Conservation (phyloP, 1,284 basidiomycete genomes). For the Phellinidium pouzarii region DNA sequence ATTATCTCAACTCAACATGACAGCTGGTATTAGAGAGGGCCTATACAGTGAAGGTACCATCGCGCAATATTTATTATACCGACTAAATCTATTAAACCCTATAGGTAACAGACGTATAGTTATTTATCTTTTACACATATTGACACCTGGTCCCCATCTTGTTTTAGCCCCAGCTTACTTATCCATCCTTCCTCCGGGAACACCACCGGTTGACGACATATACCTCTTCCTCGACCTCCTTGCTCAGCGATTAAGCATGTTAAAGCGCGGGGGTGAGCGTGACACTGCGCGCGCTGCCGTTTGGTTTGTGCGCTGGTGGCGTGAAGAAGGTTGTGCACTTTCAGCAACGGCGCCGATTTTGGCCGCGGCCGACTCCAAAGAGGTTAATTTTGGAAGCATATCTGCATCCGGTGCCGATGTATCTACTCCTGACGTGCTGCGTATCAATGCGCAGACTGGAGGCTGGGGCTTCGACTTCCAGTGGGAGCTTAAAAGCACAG, state of each 20-base stretch:
- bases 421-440: background rate
- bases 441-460: slow-evolving; percentile 19
- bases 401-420: background rate
- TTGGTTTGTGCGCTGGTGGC: slow-evolving; percentile 84
- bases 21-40: slow-evolving; percentile 92
- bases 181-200: slow-evolving; percentile 45
- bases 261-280: slow-evolving; percentile 66
- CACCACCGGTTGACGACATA: slow-evolving; percentile 53
- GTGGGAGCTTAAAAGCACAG: slow-evolving; percentile 42
- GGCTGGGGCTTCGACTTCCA: slow-evolving; percentile 83
- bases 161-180: slow-evolving; percentile 62
- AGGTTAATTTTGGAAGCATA: slow-evolving; percentile 1
- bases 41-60: slow-evolving; percentile 83
- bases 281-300: slow-evolving; percentile 66
- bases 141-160: slow-evolving; percentile 7
- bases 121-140: slow-evolving; percentile 18
- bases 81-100: slow-evolving; percentile 74
- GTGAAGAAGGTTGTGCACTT: slow-evolving; percentile 61
- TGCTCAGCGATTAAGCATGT: slow-evolving; percentile 73
- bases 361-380: slow-evolving; percentile 20
- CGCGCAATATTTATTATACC: slow-evolving; percentile 84
- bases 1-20: slow-evolving; percentile 14
- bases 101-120: slow-evolving; percentile 41
- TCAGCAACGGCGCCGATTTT: slow-evolving; percentile 37
- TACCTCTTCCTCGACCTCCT: slow-evolving; percentile 62